Evolutionary conservation across 768 basidiomycete genomes (phyloP), one percentile per base, ranked within the genome.

Genomic region (Scleroderma bovista): DNA sequence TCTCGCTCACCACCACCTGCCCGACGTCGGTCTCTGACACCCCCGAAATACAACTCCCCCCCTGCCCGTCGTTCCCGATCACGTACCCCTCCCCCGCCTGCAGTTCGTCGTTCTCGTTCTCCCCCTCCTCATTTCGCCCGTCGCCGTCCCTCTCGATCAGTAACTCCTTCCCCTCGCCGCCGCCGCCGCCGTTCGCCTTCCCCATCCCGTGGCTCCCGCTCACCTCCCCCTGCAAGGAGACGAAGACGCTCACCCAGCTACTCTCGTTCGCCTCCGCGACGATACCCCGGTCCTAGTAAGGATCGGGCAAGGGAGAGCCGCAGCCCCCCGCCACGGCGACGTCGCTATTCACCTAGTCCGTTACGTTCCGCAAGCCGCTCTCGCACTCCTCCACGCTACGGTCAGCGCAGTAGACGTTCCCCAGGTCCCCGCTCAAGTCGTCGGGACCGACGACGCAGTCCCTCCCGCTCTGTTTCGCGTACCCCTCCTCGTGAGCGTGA

Each of bases 261-360:
- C 9, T 68, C 68, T 26, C 61, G 60, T 58, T 58, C 66, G 54
- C 54, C 66, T 41, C 57, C 67, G 52, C 56, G 64, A 57, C 55
- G 53, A 23, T 58, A 37, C 44, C 20, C 37, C 11, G 44, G 47
- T 12, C 56, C 56, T 24, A 20, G 41, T 4, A 59, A 55, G 37
- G 64, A 57, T 6, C 55, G 51, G 45, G 57, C 52, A n/a, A 64
- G 64, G 31, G 60, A 57, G n/a, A 66, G 64, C 24, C 63, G 68
- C 51, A 53, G 63, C 61, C 41, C 72, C 60, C 59, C 69, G 46
- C 58, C 61, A 2, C 61, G 65, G 31, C 72, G 72, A 15, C 72
- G 75, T n/a, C 70, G 67, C 11, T 73, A 67, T 56, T 65, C 80
- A 60, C 63, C 77, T 61, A 64, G 72, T 40, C 71, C 73, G 34